phyloP scores from a whole-genome alignment of 768 basidiomycete species.

The Cystofilobasidium capitatum region DNA sequence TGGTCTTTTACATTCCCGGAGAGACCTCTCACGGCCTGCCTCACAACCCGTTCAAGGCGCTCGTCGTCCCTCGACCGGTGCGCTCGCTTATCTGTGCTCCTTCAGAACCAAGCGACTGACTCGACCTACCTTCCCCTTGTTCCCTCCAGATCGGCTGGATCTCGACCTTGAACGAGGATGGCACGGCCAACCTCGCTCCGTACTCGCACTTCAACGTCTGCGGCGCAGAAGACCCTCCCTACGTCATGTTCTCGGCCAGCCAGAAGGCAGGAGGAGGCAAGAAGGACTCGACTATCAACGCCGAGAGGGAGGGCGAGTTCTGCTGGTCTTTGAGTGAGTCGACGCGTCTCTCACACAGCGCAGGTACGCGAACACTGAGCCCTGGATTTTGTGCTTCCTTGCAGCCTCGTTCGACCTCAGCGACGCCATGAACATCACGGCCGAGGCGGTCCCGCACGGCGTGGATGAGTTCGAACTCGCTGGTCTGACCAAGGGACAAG shows the following conservation, averaged over 20 bases:
- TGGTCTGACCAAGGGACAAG: neutral
- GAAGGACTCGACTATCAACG: neutral
- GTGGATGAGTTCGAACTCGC: neutral
- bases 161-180: neutral
- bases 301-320: neutral
- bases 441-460: neutral
- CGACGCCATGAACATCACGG: neutral
- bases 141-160: neutral
- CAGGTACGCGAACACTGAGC: too few species aligned
- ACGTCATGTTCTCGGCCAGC: neutral
- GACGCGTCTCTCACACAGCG: too few species aligned
- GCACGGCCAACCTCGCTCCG: neutral
- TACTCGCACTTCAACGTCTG: neutral
- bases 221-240: neutral
- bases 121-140: neutral
- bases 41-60: neutral
- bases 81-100: too few species aligned
- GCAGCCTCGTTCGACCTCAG: neutral
- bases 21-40: neutral
- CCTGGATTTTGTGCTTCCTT: too few species aligned
- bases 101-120: neutral
- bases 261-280: neutral
- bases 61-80: neutral
- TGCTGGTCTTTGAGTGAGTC: neutral
- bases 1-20: neutral